Base-by-base conservation (phyloP, 768 basidiomycete genomes). In the Boletellus ananas region DNA sequence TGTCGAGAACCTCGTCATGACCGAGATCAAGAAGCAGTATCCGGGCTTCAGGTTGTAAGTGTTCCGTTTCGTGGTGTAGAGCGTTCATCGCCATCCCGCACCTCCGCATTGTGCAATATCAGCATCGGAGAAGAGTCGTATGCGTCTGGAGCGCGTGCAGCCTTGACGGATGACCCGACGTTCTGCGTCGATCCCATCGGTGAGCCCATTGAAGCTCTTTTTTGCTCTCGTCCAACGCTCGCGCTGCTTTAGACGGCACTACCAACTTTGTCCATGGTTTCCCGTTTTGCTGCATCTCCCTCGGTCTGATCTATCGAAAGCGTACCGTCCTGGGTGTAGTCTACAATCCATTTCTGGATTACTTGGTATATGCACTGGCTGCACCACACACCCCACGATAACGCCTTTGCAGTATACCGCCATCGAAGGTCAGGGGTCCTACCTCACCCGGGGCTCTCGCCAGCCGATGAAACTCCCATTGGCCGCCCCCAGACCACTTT, bases 121-220 rank as follows among this genome's bases (percentile, higher is more conserved):
- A 93, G 90, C 64, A 90, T 97, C 50, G 94, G 94, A 45, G 95
- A 99, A 67, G 95, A 97, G 72, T 88, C 88, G 3, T 93, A 89
- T 61, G 83, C 90, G 8, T 81, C 85, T 3, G 90, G 90, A 12
- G 65, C 75, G 45, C 76, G 82, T 38, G 72, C 76, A 14, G 74
- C 81, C 11, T 69, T 95, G 56, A 91, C 90, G 6, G 89, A 95
- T 55, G 83, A 83, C 34, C 93, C 94, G 6, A 98, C 95, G 0
- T 99, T 90, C 70, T 96, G 95, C 61, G 89, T 94, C 33, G 94
- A 96, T 68, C 94, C 94, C 29, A 95, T 95, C 52, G 93, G 88
- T 85, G 54, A 51, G 74, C 0, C 18, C 4, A 27, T 4, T 27
- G 4, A 27, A 27, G 25, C 4, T 27, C 25, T 27, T 4, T 27